Base-by-base conservation (phyloP, 2,329 filamentous ascomycete species). In the Trichoderma endophyticum region DNA sequence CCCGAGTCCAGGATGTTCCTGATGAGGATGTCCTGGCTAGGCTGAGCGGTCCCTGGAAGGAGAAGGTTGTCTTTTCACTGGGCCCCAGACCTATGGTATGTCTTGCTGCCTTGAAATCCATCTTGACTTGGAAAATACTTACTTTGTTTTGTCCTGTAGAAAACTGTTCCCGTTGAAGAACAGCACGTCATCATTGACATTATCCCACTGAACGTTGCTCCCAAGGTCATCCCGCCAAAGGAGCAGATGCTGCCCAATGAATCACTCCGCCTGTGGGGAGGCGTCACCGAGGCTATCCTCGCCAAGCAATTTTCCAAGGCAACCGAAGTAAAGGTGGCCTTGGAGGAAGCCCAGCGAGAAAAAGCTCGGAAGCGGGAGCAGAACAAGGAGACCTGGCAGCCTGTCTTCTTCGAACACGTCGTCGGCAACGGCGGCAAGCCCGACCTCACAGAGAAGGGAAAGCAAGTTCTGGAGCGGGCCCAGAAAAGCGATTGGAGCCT, bases 301-400 rank as follows among this genome's bases (percentile, higher is more conserved):
- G 84, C 90, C 73, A 97, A 95, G 82, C 93, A 97, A 79, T 99
- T 90, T 81, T 88, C 88, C 56, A 90, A 92, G 75, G 96, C 96
- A 8, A 99, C 96, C 26, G 89, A 88, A 24, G 84, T 96, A 74
- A 99, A 99, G 84, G 90, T 94, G 73, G 94, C 97, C 77, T 89
- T 99, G 12, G 96, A 99, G 81, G 96, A 99, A 81, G 86, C 87
- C 57, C 96, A 99, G 83, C 88, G 96, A 36, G 89, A 93, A 77
- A 95, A 93, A 83, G 95, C 93, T 1, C 90, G 93, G 28, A 90
- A 95, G 79, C 87, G 96, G 57, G 92, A 95, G 79, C 86, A 87
- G 59, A 87, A 87, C 15, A 88, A 90, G 14, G 87, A 88, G 72
- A 87, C 89, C 39, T 99, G 93, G 90, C 86, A 91, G 75, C 96